A percentile compares a stretch with the other conserved stretches of the same genome.
Evolutionary conservation across 441 rosid species (phyloP).

Genomic region (Manihot esculenta): DNA sequence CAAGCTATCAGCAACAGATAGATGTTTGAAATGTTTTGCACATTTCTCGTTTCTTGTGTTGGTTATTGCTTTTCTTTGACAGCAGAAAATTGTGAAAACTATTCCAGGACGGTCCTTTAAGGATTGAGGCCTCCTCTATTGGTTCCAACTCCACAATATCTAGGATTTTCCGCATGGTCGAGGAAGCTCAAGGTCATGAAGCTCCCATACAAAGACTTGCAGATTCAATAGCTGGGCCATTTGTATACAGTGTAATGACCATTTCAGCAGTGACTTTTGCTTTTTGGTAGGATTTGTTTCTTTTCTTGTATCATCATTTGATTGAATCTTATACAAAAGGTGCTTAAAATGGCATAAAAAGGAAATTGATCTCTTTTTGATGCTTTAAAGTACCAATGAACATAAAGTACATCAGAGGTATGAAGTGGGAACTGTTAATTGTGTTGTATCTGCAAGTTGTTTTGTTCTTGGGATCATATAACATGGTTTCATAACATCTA

Average conservation of each 20-base stretch:
- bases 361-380: background rate
- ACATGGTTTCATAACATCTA: slow-evolving; percentile 4
- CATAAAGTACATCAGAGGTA: background rate
- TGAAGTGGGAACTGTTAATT: slow-evolving; percentile 5
- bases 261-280: slow-evolving; percentile 86
- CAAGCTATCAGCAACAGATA: background rate
- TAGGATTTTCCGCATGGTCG: slow-evolving; percentile 88
- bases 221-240: slow-evolving; percentile 95
- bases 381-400: background rate
- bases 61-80: slow-evolving; percentile 3
- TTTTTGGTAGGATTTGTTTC: slow-evolving; percentile 61
- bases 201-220: slow-evolving; percentile 96
- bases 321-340: background rate
- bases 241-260: slow-evolving; percentile 81
- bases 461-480: slow-evolving; percentile 5
- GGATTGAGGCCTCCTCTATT: slow-evolving; percentile 78
- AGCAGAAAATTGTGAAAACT: slow-evolving; percentile 15
- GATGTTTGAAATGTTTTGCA: slow-evolving; percentile 6
- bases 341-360: slow-evolving; percentile 10
- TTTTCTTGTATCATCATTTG: slow-evolving; percentile 16
- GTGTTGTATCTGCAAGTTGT: background rate
- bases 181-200: slow-evolving; percentile 94
- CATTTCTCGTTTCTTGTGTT: background rate
- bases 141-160: slow-evolving; percentile 90
- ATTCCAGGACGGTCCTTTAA: slow-evolving; percentile 92